Evolutionary conservation across 225 moss, liverwort and hornwort species (phyloP), one percentile per base, ranked within the genome.

Genomic region (Bryum argenteum): DNA sequence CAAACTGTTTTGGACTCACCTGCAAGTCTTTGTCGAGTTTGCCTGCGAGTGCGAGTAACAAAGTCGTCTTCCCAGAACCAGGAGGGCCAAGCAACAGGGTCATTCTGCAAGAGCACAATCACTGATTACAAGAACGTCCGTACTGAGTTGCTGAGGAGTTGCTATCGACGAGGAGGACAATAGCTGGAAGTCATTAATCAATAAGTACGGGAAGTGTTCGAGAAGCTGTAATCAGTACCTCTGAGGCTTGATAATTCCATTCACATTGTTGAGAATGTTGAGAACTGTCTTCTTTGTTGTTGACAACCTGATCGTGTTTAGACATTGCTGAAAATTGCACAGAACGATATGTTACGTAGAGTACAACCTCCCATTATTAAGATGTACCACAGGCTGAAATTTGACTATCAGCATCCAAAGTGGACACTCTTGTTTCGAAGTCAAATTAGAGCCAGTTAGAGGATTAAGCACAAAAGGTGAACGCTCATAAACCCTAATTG

Each of bases 1-100:
- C 33, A 33, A n/a, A 33, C 7, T 33, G 7, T 33, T 33, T 33
- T 33, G 33, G 7, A 33, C 78, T 73, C 58, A 87, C 87, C 59
- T 70, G 83, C 76, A 87, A 67, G 56, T 83, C 83, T 60, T 81
- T 79, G 64, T 87, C 87, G 63, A 87, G 87, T 66, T 87, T 87
- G 48, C 87, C 87, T 52, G 87, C 84, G 61, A 87, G 84, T 16
- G 87, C 84, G 28, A 87, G 79, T 23, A 87, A 48, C 6, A 87
- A 71, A 5, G 87, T 87, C 11, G 87, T 84, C 75, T 87, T 87
- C 54, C 87, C 87, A 19, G 87, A 81, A 8, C 84, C 81, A 20
- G 87, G 87, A 2, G 87, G 87, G 17, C 87, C 87, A 6, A 87
- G 78, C 58, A 87, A 77, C 69, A 87, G 44, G 14, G 87, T 87